phyloP scores from a whole-genome alignment of 805 yeast species.

The Sugiyamaella valdiviana region DNA sequence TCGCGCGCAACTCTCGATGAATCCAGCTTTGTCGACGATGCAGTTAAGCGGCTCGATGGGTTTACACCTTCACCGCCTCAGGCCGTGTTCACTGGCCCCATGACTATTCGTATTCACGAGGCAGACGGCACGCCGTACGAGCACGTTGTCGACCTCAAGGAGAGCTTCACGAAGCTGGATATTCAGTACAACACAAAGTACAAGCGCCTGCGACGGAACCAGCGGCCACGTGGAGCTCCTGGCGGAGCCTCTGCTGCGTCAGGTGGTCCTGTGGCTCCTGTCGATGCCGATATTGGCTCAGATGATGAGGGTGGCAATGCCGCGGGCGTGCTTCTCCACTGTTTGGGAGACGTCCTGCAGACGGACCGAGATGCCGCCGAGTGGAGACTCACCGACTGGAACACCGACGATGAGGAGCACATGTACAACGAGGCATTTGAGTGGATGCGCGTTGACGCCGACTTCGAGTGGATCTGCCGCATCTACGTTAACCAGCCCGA shows the following conservation, averaged over 20 bases:
- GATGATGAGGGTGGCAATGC: slow-evolving; percentile 30
- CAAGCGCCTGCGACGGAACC: slow-evolving; percentile 66
- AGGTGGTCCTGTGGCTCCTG: slow-evolving; percentile 10
- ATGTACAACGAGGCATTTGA: slow-evolving; percentile 84
- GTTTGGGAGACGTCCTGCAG: slow-evolving; percentile 72
- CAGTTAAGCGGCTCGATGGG: slow-evolving; percentile 27
- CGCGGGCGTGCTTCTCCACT: slow-evolving; percentile 40
- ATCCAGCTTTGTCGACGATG: slow-evolving; percentile 36
- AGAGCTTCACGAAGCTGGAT: slow-evolving; percentile 76
- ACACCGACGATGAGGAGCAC: slow-evolving; percentile 60
- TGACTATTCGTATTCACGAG: slow-evolving; percentile 95
- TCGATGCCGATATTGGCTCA: slow-evolving; percentile 24
- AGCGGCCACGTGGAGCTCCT: slow-evolving; percentile 31
- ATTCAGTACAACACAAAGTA: slow-evolving; percentile 93
- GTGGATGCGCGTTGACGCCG: slow-evolving; percentile 97
- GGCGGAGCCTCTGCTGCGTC: slow-evolving; percentile 5
- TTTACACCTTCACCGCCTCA: slow-evolving; percentile 19
- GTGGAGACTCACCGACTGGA: slow-evolving; percentile 73
- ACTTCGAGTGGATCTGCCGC: slow-evolving; percentile 91
- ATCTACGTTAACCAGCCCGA: slow-evolving; percentile 82
- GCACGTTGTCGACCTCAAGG: slow-evolving; percentile 89
- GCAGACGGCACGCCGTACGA: slow-evolving; percentile 99
- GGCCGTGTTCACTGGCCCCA: slow-evolving; percentile 71
- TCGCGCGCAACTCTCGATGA: slow-evolving; percentile 34
- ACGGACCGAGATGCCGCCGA: slow-evolving; percentile 51